Conservation (phyloP, 257 asterid species). For the Lycium barbarum region DNA sequence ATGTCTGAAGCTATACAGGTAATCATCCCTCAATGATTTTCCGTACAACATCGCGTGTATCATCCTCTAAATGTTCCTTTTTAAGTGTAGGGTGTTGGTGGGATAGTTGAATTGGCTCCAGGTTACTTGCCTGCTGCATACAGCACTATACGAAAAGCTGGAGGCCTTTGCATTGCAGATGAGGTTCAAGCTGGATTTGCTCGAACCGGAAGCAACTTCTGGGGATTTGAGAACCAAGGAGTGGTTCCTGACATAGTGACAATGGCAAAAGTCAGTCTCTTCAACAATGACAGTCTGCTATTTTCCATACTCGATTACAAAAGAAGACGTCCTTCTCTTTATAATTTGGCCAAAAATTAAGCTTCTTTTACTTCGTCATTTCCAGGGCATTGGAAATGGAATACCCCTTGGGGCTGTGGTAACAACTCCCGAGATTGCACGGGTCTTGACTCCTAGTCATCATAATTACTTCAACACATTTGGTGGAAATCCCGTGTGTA, state of each 20-base stretch:
- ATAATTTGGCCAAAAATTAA: not conserved
- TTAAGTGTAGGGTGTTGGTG: conserved; percentile 84
- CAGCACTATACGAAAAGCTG: conserved; percentile 68
- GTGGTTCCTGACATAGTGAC: conserved; percentile 96
- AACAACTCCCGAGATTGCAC: conserved; percentile 85
- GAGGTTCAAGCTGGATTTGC: conserved; percentile 97
- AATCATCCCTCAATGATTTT: not conserved
- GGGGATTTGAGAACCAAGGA: conserved; percentile 96
- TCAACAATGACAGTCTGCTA: not conserved
- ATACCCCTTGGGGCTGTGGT: conserved; percentile 94
- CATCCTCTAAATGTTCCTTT: conserved; percentile 20
- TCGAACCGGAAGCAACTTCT: conserved; percentile 87
- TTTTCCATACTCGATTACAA: not conserved
- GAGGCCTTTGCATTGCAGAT: conserved; percentile 96
- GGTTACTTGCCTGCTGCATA: conserved; percentile 91
- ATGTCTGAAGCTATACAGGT: conserved; percentile 96
- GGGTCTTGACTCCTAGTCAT: conserved; percentile 52
- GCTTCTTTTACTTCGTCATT: not conserved
- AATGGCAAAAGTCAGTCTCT: conserved; percentile 79
- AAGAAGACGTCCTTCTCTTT: not conserved
- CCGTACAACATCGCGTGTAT: not conserved
- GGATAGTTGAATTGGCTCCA: conserved; percentile 94
- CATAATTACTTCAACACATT: conserved; percentile 84
- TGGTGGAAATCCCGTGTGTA: conserved; percentile 94
- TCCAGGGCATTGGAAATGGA: conserved; percentile 95